A percentile compares a stretch with the other conserved stretches of the same genome.
phyloP scores from a whole-genome alignment of 202 grass and related monocot genomes.

The Musa balbisiana region DNA sequence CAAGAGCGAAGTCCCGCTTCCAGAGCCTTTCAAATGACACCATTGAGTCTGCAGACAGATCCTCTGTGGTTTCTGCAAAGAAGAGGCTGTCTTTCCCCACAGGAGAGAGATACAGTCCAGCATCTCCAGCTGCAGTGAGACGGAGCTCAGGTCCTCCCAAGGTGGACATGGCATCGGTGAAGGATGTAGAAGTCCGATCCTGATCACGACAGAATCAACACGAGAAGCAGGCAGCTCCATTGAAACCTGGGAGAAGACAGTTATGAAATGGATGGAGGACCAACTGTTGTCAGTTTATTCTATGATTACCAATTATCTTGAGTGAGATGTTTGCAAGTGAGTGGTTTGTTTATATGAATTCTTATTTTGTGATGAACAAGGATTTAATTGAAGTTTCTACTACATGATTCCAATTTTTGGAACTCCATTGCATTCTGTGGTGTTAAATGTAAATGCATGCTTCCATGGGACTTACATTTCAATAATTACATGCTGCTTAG shows the following conservation, averaged over 20 bases:
- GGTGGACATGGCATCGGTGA: slow-evolving; percentile 37
- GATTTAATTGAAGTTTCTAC: background rate
- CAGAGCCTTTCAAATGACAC: slow-evolving; percentile 41
- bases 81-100: slow-evolving; percentile 75
- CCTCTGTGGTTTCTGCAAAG: slow-evolving; percentile 41
- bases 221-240: background rate
- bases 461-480: too few relatives aligned
- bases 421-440: too few relatives aligned
- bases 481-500: too few relatives aligned
- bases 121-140: slow-evolving; percentile 35
- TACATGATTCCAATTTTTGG: too few relatives aligned
- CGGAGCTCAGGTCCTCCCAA: slow-evolving; percentile 83
- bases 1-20: slow-evolving; percentile 63
- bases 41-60: slow-evolving; percentile 40
- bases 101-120: slow-evolving; percentile 27
- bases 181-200: slow-evolving; percentile 32
- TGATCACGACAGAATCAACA: background rate
- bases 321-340: background rate
- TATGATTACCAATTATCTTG: background rate
- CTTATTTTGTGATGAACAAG: background rate
- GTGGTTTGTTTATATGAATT: slow-evolving; percentile 9
- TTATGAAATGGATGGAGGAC: background rate
- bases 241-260: background rate
- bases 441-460: too few relatives aligned
- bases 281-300: background rate